Evolutionary conservation across 2,329 filamentous ascomycete genomes (phyloP), one percentile per base, ranked within the genome.

Genomic region (Pseudopyricularia cyperi): DNA sequence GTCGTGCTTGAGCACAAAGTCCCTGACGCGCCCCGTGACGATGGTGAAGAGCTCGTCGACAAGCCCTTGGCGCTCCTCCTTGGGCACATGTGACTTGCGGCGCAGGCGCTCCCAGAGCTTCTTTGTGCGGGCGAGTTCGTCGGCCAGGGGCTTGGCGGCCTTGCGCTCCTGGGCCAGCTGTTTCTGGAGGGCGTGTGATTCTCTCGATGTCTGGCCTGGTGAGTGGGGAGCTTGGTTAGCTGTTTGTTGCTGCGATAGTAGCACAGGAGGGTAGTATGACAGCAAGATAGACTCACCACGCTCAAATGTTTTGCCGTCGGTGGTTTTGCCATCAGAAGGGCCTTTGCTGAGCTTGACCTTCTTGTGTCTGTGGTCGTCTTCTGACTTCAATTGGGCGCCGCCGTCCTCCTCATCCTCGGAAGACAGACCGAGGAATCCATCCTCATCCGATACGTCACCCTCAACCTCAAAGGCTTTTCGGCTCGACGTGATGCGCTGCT

Each of bases 1-100:
- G 65, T 98, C 93, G 67, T 98, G 93, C 78, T 98, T 98, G 71
- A 98, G 87, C 19, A 96, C 91, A 59, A 97, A 95, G 56, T 97
- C 93, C 68, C 88, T 89, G 61, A 97, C 86, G 53, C 87, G 82
- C 51, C 90, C 91, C 24, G 87, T 93, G 61, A 96, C 87, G 62
- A 98, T 95, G 53, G 78, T 76, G 67, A 95, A 97, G 26, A 98
- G 77, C 71, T 98, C 91, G 55, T 83, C 79, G 48, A 97, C 86
- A 39, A 98, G 78, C 65, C 85, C 77, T 67, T 91, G 85, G 56
- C 93, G 80, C 72, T 98, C 90, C 37, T 94, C 87, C 61, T 85
- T 82, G 39, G 89, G 86, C 1, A 98, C 89, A 61, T 96, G 89
- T 3, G 90, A 95, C 71, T 97, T 97, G 60, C 88, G 77, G 57